Evolutionary conservation across 495 filamentous ascomycete species (phyloP).

Genomic region (Trichoderma asperelloides): DNA sequence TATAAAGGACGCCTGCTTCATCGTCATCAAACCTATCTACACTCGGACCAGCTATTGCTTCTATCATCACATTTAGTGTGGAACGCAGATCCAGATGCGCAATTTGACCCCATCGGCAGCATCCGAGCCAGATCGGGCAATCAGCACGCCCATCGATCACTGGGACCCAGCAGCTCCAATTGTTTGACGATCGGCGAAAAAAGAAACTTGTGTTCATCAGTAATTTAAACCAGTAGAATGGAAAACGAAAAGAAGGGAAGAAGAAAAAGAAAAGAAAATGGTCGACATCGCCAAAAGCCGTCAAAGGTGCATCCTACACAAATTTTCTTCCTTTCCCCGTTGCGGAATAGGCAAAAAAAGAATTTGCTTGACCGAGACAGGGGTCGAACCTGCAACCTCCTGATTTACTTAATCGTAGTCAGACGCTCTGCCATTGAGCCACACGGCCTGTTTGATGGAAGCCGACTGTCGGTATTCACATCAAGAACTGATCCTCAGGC

Average conservation of each 20-base stretch:
- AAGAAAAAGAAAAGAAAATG: background rate
- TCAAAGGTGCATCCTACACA: too few species aligned
- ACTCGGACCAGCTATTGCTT: too few species aligned
- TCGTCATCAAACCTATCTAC: too few species aligned
- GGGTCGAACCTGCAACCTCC: slow-evolving; percentile 8
- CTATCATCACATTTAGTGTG: background rate
- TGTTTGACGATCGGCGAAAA: background rate
- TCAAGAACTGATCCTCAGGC: background rate
- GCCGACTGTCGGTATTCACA: background rate
- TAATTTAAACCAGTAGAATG: background rate
- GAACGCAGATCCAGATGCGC: background rate
- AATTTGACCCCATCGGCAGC: background rate
- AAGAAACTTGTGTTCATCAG: too few species aligned
- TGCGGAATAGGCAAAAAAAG: background rate
- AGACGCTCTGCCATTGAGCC: slow-evolving; percentile 8
- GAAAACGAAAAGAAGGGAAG: background rate
- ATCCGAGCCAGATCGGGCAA: background rate
- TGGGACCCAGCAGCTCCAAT: background rate
- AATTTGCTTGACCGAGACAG: slow-evolving; percentile 1
- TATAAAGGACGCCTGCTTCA: too few species aligned
- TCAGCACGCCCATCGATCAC: background rate
- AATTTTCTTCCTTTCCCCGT: too few species aligned
- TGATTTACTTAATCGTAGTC: slow-evolving; percentile 7
- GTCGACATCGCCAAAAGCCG: too few species aligned
- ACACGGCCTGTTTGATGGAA: background rate